Conservation (phyloP, 2,329 filamentous ascomycete species). For the Trichoderma sp. region DNA sequence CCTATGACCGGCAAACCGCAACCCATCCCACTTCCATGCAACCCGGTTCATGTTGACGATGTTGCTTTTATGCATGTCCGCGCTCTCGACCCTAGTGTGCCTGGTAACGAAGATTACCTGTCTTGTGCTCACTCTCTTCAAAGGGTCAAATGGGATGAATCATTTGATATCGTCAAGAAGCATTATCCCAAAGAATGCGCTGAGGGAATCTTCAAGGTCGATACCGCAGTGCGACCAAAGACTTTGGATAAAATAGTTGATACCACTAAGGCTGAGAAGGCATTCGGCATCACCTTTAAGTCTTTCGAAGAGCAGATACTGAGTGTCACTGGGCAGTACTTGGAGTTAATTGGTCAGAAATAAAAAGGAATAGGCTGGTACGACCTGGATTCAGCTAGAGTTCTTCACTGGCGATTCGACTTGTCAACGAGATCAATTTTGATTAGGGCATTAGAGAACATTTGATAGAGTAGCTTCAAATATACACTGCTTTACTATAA, state of each 20-base stretch:
- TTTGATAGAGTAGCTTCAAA: not conserved
- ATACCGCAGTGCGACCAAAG: not conserved
- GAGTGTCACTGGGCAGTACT: slow-evolving; percentile 36
- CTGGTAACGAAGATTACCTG: slow-evolving; percentile 6
- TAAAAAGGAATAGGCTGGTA: not conserved
- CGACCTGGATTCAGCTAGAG: not conserved
- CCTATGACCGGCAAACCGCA: slow-evolving; percentile 34
- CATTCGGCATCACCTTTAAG: slow-evolving; percentile 36
- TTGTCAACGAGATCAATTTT: not conserved
- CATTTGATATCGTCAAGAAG: slow-evolving; percentile 13
- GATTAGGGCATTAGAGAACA: not conserved
- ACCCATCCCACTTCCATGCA: slow-evolving; percentile 28
- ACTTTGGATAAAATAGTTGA: slow-evolving; percentile 25
- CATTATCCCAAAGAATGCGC: slow-evolving; percentile 4
- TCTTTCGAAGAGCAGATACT: slow-evolving; percentile 39
- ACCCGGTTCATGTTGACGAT: slow-evolving; percentile 24
- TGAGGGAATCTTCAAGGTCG: slow-evolving; percentile 4
- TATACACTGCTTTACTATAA: not conserved
- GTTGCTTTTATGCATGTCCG: slow-evolving; percentile 23
- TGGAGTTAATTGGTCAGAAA: slow-evolving; percentile 29
- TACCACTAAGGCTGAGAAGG: slow-evolving; percentile 33
- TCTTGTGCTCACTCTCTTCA: not conserved
- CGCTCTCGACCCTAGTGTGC: slow-evolving; percentile 1
- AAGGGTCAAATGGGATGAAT: not conserved
- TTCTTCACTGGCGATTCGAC: not conserved